Conservation (phyloP, 768 basidiomycete genomes). For the Tulasnella sp. region DNA sequence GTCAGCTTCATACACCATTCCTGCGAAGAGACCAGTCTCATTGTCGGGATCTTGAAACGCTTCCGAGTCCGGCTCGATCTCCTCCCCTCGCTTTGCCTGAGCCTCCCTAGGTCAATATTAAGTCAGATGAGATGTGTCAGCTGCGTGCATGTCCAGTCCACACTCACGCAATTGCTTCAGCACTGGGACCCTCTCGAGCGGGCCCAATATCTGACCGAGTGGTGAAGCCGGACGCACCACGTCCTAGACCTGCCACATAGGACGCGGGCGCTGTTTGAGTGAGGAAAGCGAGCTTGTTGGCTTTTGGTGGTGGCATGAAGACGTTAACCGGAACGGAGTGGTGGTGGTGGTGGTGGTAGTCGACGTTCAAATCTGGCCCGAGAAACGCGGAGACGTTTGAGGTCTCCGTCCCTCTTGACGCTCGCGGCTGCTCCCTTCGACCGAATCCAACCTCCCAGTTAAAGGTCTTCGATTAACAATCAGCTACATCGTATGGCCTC, state of each 20-base stretch:
- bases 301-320: background rate
- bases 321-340: too few species aligned
- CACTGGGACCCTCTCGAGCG: constrained; percentile 87
- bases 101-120: constrained; percentile 49
- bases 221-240: constrained; percentile 95
- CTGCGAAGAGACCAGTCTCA: constrained; percentile 90
- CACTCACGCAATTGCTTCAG: constrained; percentile 76
- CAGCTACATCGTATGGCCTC: too few species aligned
- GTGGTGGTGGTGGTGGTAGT: background rate
- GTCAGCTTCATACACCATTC: constrained; percentile 91
- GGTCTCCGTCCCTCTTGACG: background rate
- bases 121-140: background rate
- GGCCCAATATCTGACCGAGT: constrained; percentile 99
- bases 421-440: too few species aligned
- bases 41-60: constrained; percentile 97
- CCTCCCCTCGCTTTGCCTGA: constrained; percentile 76
- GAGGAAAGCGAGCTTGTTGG: constrained; percentile 73
- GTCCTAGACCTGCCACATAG: constrained; percentile 96
- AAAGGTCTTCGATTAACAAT: too few species aligned
- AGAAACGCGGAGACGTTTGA: background rate
- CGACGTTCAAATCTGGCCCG: background rate
- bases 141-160: constrained; percentile 6
- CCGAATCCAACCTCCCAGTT: too few species aligned
- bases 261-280: constrained; percentile 92
- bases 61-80: constrained; percentile 77